phyloP scores from a whole-genome alignment of 2,329 filamentous ascomycete genomes.

The Ophiostoma ulmi region DNA sequence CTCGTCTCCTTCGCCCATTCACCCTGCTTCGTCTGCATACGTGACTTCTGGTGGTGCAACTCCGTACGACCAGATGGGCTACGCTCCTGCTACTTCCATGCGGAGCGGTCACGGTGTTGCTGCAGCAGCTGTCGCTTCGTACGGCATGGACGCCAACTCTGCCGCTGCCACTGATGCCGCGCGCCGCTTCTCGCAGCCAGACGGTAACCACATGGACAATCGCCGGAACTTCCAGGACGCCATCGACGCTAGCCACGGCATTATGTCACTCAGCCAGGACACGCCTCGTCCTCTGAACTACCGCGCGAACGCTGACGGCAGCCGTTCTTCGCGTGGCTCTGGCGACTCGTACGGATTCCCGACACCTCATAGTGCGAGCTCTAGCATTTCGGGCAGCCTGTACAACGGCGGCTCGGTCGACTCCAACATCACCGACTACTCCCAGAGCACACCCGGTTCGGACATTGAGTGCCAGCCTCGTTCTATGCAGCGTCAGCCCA shows the following conservation, averaged over 20 bases:
- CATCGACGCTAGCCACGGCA: slow-evolving; percentile 86
- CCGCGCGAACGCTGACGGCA: slow-evolving; percentile 45
- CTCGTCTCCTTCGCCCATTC: slow-evolving; percentile 51
- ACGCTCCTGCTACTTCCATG: slow-evolving; percentile 62
- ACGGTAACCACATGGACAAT: slow-evolving; percentile 39
- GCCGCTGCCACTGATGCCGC: slow-evolving; percentile 11
- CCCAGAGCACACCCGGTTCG: slow-evolving; percentile 64
- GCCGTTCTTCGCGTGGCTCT: slow-evolving; percentile 56
- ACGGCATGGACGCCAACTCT: slow-evolving; percentile 13
- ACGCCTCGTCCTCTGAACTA: slow-evolving; percentile 81
- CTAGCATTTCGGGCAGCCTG: slow-evolving; percentile 78
- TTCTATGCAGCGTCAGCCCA: slow-evolving; percentile 10
- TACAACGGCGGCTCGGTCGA: slow-evolving; percentile 59
- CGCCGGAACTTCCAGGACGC: slow-evolving; percentile 76
- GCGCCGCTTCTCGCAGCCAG: slow-evolving; percentile 21
- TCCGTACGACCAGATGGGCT: slow-evolving; percentile 70
- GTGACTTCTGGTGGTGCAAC: slow-evolving; percentile 12
- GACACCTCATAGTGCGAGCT: slow-evolving; percentile 74
- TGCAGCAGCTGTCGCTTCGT: slow-evolving; percentile 40
- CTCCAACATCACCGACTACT: slow-evolving; percentile 36
- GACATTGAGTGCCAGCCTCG: slow-evolving; percentile 60
- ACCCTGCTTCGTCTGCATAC: slow-evolving; percentile 4
- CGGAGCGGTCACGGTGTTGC: slow-evolving; percentile 49
- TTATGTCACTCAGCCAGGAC: slow-evolving; percentile 94
- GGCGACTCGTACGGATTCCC: slow-evolving; percentile 90